Percentiles rank a stretch among this genome's conserved stretches.
Evolutionary conservation across 495 filamentous ascomycete species (phyloP).

Genomic region (Aspergillus carlsbadensis): DNA sequence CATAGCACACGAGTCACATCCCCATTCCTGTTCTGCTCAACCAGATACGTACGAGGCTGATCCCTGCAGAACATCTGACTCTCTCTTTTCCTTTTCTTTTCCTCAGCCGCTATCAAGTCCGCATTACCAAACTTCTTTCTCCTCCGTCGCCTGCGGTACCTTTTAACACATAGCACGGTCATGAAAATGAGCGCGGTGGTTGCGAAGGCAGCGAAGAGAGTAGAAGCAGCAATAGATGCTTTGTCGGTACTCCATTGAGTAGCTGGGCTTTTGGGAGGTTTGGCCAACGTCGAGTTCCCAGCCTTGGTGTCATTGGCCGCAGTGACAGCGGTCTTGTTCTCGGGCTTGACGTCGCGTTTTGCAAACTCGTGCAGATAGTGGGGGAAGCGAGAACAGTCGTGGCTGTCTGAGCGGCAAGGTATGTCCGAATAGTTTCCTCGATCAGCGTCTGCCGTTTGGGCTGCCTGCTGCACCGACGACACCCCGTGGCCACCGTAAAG

Average conservation of each 20-base stretch:
- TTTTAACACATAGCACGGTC: slow-evolving; percentile 12
- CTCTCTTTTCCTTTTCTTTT: slow-evolving; percentile 14
- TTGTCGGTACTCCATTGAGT: slow-evolving; percentile 21
- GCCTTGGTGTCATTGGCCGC: neutral
- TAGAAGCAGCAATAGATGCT: slow-evolving; percentile 21
- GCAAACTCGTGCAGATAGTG: neutral
- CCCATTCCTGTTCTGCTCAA: slow-evolving; percentile 15
- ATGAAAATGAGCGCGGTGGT: slow-evolving; percentile 18
- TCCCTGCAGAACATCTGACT: slow-evolving; percentile 16
- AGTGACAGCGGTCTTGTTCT: neutral
- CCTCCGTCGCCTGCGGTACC: slow-evolving; percentile 9
- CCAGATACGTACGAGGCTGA: slow-evolving; percentile 10
- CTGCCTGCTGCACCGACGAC: neutral
- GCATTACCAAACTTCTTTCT: slow-evolving; percentile 3
- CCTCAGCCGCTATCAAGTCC: neutral
- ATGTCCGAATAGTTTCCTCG: neutral
- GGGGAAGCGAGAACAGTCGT: neutral
- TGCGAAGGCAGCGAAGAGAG: slow-evolving; percentile 15
- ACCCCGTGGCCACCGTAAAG: neutral
- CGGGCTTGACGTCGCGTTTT: neutral
- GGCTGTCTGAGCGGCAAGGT: neutral
- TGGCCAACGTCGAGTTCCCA: neutral
- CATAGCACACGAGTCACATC: slow-evolving; percentile 19
- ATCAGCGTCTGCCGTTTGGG: neutral
- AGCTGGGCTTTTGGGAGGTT: slow-evolving; percentile 5